Evolutionary conservation across 345 rosid genomes (phyloP).

Genomic region (Aegle marmelos): DNA sequence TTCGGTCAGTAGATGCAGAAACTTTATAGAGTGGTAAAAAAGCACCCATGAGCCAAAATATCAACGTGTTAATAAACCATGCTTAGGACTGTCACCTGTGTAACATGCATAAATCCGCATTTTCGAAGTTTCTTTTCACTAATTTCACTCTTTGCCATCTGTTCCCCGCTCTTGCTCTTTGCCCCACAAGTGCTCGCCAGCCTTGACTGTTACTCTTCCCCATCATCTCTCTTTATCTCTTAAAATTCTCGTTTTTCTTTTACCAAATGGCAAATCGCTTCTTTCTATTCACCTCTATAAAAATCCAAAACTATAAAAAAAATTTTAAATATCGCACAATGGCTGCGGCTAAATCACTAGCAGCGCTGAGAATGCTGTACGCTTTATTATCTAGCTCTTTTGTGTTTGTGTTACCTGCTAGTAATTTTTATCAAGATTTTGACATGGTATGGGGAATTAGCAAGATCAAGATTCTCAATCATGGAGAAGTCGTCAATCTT

Average conservation of each 20-base stretch:
- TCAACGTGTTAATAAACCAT: neutral
- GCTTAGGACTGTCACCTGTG: constrained; percentile 1
- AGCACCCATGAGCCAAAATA: neutral
- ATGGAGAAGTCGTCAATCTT: constrained; percentile 33
- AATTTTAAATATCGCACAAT: neutral
- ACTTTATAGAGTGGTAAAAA: neutral
- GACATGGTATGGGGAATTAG: constrained; percentile 42
- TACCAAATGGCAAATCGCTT: neutral
- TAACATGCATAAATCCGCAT: neutral
- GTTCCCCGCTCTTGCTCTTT: neutral
- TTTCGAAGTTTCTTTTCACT: neutral
- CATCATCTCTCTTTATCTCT: neutral
- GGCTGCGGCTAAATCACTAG: neutral
- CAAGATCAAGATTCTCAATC: constrained; percentile 29
- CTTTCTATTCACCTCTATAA: neutral
- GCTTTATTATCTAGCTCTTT: neutral
- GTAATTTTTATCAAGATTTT: constrained; percentile 33
- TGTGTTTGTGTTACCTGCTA: neutral
- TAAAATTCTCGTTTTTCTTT: neutral
- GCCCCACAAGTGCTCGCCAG: neutral
- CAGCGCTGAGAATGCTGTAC: neutral
- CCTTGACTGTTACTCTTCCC: neutral
- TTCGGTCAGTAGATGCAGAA: neutral
- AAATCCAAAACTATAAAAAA: neutral
- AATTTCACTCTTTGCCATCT: neutral